Evolutionary conservation across 1,284 basidiomycete genomes (phyloP), one percentile per base, ranked within the genome.

Genomic region (Naganishia albida): DNA sequence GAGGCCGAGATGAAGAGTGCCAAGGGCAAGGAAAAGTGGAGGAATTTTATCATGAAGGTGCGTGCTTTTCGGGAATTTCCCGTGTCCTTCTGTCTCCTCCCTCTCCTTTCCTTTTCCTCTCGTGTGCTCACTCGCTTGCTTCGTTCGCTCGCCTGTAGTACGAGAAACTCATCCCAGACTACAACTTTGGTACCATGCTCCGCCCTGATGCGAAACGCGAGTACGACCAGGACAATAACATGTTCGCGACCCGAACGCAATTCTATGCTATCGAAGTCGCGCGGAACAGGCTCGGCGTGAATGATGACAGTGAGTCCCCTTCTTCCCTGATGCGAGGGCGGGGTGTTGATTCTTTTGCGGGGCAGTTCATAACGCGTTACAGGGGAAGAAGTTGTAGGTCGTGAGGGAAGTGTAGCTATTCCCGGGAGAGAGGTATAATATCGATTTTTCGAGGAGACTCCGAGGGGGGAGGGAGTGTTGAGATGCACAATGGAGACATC

Each of bases 141-240:
- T 18, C 16, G 6, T 43, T 8, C 25, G 25, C 12, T 51, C 28
- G 40, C 44, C 28, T 2, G 26, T 44, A 73, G 69, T 94, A 92
- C 80, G 88, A 93, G 80, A 87, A 89, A 69, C 88, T 87, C 73
- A 82, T 96, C 64, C 88, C 91, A 75, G 94, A 99, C 73, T 93
- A 90, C 82, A 99, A 98, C 83, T 97, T 98, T 81, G 96, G 96
- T 38, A 97, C 92, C 2, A 82, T 99, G 71, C 89, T 99, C 71
- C 87, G 96, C 57, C 88, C 85, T 62, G 86, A 96, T 75, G 84
- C 88, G 42, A 82, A 82, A 55, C 84, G 86, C 68, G 91, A 95
- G 75, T 99, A 99, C 80, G 87, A 86, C 12, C 90, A 99, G 82
- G 85, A 83, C 60, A 99, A 98, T 82, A 91, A 92, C 15, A 95